Base-by-base conservation (phyloP, 805 yeast species). In the Nakazawaea wickerhamii region DNA sequence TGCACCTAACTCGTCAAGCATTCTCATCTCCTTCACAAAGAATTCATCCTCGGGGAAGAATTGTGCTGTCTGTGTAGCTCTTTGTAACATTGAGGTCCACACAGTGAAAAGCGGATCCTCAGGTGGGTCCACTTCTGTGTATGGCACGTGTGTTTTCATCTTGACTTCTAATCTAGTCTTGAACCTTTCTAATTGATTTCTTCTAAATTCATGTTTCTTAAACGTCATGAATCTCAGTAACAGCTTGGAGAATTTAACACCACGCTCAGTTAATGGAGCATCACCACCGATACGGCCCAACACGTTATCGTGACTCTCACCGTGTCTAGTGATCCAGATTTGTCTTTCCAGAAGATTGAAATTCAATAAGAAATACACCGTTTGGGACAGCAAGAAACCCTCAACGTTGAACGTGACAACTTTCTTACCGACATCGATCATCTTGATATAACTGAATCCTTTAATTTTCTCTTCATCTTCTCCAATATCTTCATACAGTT, bases 361-460 rank as follows among this genome's bases (percentile, higher is more conserved):
- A 54, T 88, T 88, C 48, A 91, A 70, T 49, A 91, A 66, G 66
- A 88, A 93, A 58, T 88, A 91, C 28, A 90, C 86, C 1, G 96
- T 85, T 57, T 93, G 98, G 3, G 96, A 89, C 0, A 96, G 91
- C 41, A 91, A 66, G 55, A 88, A 93, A 0, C 81, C 82, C 54
- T 86, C 86, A 44, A 91, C 85, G 56, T 90, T 88, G 59, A 83
- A 90, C 26, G 96, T 87, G 41, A 91, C 95, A 30, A 91, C 88
- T 60, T 91, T 93, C 54, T 86, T 80, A 6, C 99, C 98, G 9
- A 90, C 97, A 60, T 91, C 91, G 44, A 91, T 88, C 95, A 91
- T 89, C 61, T 91, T 89, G 50, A 90, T 86, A 55, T 89, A 93
- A 58, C 87, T 96, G 53, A 79, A 80, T 11, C 77, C 76, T 14